These are phyloP conservation scores for Coelastrella sp. DNA, from an alignment of 139 green algal species.

Conservation along the genomic window DNA sequence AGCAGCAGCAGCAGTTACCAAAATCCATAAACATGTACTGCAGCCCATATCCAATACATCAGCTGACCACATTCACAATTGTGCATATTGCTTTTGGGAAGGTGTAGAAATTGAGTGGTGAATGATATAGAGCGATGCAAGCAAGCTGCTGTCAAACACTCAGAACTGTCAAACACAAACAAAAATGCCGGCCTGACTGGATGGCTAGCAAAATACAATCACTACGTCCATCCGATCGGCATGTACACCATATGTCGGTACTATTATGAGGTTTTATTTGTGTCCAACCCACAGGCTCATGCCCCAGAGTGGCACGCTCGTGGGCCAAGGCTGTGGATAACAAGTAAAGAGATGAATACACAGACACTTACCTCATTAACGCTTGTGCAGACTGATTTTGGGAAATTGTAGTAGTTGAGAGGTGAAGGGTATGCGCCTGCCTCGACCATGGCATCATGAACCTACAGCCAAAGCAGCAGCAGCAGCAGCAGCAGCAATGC, in stretches of 20 bases:
- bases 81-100: no score
- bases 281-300: neutral
- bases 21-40: neutral
- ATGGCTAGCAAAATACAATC: no score
- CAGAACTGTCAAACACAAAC: neutral
- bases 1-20: neutral
- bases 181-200: no score
- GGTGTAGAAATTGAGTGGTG: no score
- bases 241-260: no score
- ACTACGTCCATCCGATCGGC: no score
- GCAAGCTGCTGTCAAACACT: neutral
- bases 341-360: neutral
- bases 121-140: no score
- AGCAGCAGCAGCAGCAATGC: neutral
- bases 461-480: conserved; percentile 50
- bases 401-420: conserved; percentile 96
- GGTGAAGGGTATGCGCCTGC: conserved; percentile 91
- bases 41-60: no score
- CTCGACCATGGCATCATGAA: conserved; percentile 88
- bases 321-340: no score
- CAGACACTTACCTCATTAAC: conserved; percentile 90
- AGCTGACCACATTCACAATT: no score
- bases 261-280: neutral
- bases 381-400: conserved; percentile 97
- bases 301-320: no score